Base-by-base conservation (phyloP, 768 basidiomycete genomes). In the Strobilomyces dryophilus region DNA sequence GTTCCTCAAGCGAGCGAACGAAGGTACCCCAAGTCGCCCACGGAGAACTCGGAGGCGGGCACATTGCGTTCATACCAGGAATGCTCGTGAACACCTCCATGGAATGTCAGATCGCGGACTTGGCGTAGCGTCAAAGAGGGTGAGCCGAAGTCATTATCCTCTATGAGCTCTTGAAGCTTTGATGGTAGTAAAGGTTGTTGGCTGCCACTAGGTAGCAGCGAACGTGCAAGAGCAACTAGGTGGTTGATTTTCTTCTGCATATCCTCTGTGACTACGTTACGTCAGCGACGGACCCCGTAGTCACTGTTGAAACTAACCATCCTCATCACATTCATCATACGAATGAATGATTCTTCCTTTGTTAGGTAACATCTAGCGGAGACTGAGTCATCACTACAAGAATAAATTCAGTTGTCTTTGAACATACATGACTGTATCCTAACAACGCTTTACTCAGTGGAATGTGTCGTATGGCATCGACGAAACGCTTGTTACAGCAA, bases 11-110 rank as follows among this genome's bases (percentile, higher is more conserved):
- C 65, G 54, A 39, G 74, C 66, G 53, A 79, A 79, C 3, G 70
- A 32, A 78, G 60, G 50, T 77, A 79, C 15, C 78, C 78, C 24
- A 76, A 56, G 52, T 80, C 78, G 8, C 79, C 78, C 20, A 75
- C 70, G 5, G 58, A 40, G 51, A 74, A 77, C 47, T 72, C 72
- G 55, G 71, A 66, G 2, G 74, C 62, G 2, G 74, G 72, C 27
- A 79, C 74, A 14, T 67, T 66, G 26, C 65, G 70, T 54, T 74
- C 68, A 8, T 66, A 63, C 77, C 77, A 79, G 9, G 65, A 63
- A 49, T 75, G 71, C n/a, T 72, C 65, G 44, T 74, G 75, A 9
- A 57, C 43, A 29, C 64, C 61, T 11, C 68, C 61, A 34, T 69
- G 63, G 41, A 78, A 64, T 21, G 69, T 74, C 15, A 72, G 62